These are phyloP conservation scores for Lentinula aciculospora DNA, from an alignment of 768 basidiomycete genomes.

Conservation along the genomic window DNA sequence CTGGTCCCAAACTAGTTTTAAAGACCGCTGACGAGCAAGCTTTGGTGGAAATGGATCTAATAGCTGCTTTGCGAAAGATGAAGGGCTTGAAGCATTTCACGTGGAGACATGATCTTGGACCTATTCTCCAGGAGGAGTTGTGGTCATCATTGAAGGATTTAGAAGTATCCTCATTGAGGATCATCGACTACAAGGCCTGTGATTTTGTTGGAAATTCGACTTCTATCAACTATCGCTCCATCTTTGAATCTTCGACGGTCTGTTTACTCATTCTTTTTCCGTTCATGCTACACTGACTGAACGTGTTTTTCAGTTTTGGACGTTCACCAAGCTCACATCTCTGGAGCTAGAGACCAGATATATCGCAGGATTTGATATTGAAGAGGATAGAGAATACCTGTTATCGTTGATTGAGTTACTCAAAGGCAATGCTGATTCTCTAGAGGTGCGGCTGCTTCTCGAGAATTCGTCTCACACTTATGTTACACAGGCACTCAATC, in stretches of 20 bases:
- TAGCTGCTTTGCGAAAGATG: neutral
- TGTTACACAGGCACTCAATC: neutral
- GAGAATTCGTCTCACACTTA: neutral
- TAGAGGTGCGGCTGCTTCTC: neutral
- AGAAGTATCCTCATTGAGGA: neutral
- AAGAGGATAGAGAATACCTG: neutral
- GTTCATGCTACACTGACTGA: neutral
- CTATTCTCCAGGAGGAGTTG: neutral
- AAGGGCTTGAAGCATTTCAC: constrained; percentile 1
- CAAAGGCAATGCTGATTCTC: neutral
- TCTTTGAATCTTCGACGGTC: neutral
- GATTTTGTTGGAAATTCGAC: neutral
- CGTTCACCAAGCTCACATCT: neutral
- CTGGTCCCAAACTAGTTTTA: neutral
- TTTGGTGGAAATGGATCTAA: neutral
- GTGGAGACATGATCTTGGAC: neutral
- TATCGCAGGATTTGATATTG: neutral
- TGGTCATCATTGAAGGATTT: neutral
- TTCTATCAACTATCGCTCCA: neutral
- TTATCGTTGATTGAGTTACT: neutral
- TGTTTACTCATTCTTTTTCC: neutral
- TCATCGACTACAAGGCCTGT: neutral
- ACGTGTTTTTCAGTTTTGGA: neutral
- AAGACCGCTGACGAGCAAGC: neutral
- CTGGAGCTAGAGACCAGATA: neutral